Conservation (phyloP, 257 asterid genomes). For the Scutellaria galericulata region DNA sequence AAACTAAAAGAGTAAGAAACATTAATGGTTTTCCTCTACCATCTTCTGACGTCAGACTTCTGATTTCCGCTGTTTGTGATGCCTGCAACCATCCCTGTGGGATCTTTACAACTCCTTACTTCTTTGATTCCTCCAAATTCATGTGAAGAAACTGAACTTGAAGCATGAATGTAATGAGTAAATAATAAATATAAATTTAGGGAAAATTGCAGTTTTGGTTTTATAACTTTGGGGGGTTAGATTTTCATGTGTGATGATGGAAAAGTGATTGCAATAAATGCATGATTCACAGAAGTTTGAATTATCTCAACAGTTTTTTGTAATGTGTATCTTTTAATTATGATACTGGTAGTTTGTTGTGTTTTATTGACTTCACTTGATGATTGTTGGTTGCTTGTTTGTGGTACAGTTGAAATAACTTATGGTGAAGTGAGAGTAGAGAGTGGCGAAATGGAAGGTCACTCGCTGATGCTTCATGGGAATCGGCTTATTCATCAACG, state of each 20-base stretch:
- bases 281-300: not conserved
- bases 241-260: not conserved
- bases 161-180: too few species aligned
- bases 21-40: not conserved
- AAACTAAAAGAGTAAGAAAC: not conserved
- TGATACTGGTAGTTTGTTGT: not conserved
- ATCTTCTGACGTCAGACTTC: not conserved
- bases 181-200: too few species aligned
- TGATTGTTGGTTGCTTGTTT: not conserved
- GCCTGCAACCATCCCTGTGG: too few species aligned
- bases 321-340: too few species aligned
- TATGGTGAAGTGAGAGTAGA: conserved; percentile 30
- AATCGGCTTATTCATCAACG: conserved; percentile 24
- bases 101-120: too few species aligned
- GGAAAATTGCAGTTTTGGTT: too few species aligned
- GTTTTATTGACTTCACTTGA: not conserved
- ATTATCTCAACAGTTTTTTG: not conserved
- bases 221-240: too few species aligned
- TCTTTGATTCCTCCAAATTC: too few species aligned
- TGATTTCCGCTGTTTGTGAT: not conserved
- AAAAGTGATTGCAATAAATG: not conserved
- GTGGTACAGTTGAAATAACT: conserved; percentile 42
- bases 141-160: too few species aligned
- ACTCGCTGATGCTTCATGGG: conserved; percentile 34
- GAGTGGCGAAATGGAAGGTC: conserved; percentile 41